Conservation (phyloP, 305 asterid genomes). For the Plantago lanceolata region DNA sequence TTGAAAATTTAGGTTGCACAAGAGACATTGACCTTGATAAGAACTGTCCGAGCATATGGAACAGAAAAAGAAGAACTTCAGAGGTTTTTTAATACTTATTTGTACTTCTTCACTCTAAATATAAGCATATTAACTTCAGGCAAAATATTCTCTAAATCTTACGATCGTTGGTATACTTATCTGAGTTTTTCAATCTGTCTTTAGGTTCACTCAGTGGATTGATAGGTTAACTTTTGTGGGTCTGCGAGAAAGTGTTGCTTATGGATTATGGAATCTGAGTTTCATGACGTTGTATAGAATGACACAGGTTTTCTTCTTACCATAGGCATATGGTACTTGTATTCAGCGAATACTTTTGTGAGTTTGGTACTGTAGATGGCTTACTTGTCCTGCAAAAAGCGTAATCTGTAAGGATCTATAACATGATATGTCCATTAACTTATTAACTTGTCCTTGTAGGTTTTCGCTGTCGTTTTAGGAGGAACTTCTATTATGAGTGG, state of each 20-base stretch:
- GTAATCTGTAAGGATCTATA: slow-evolving; percentile 5
- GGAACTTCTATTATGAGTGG: slow-evolving; percentile 45
- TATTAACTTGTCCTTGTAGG: slow-evolving; percentile 29
- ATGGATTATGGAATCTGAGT: slow-evolving; percentile 59
- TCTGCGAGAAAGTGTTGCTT: slow-evolving; percentile 49
- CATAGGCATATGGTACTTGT: slow-evolving; percentile 6
- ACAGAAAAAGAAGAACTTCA: slow-evolving; percentile 51
- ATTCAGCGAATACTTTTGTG: slow-evolving; percentile 11
- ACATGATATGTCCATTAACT: slow-evolving; percentile 7
- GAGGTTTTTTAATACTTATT: slow-evolving; percentile 33
- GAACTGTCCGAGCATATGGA: slow-evolving; percentile 57
- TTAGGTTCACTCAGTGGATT: slow-evolving; percentile 41
- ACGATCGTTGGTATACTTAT: slow-evolving; percentile 3
- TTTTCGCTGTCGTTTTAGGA: slow-evolving; percentile 48
- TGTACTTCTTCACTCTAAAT: not conserved
- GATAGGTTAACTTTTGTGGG: slow-evolving; percentile 42
- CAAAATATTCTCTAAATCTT: not conserved
- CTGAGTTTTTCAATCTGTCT: slow-evolving; percentile 19
- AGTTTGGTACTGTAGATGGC: slow-evolving; percentile 18
- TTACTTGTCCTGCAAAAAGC: not conserved
- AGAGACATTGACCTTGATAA: slow-evolving; percentile 51
- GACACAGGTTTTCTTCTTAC: slow-evolving; percentile 46
- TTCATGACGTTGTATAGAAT: slow-evolving; percentile 45
- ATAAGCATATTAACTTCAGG: not conserved
- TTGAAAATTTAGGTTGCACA: slow-evolving; percentile 38